Evolutionary conservation across 179 eudicot genomes (phyloP).

Genomic region (Actinidia arguta): DNA sequence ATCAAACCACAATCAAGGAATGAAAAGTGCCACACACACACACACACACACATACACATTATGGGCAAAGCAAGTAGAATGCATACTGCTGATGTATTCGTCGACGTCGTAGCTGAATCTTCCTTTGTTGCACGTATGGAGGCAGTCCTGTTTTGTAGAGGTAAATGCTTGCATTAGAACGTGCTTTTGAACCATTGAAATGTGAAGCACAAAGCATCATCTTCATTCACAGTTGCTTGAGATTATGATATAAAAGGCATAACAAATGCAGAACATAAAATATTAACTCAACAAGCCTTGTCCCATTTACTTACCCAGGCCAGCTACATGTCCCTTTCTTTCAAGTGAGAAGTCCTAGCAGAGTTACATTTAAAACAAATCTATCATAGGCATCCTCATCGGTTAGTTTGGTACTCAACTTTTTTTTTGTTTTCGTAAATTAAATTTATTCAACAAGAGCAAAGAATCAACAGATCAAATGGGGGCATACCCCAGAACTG

Average conservation of each 20-base stretch:
- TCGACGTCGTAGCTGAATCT: slow-evolving; percentile 7
- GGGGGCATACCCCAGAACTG: too few species aligned
- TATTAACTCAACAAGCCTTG: background rate
- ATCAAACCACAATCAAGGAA: background rate
- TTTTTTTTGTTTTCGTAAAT: too few species aligned
- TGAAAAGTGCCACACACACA: background rate
- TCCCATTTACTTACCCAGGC: background rate
- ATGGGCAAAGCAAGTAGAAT: background rate
- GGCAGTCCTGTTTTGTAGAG: slow-evolving; percentile 19
- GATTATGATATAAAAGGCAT: background rate
- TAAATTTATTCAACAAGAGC: too few species aligned
- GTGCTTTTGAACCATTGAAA: background rate
- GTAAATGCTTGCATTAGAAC: background rate
- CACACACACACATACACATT: background rate
- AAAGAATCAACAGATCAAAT: too few species aligned
- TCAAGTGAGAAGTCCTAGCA: background rate
- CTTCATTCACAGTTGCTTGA: background rate
- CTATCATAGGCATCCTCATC: background rate
- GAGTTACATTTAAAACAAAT: background rate
- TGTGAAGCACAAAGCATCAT: background rate
- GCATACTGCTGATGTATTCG: slow-evolving; percentile 16
- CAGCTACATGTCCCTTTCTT: background rate
- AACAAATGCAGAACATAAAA: background rate
- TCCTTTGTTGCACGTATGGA: slow-evolving; percentile 19
- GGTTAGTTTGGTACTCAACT: background rate